phyloP scores from a whole-genome alignment of 371 early-diverging fungal genomes.

The Encephalitozoon intestinalis region DNA sequence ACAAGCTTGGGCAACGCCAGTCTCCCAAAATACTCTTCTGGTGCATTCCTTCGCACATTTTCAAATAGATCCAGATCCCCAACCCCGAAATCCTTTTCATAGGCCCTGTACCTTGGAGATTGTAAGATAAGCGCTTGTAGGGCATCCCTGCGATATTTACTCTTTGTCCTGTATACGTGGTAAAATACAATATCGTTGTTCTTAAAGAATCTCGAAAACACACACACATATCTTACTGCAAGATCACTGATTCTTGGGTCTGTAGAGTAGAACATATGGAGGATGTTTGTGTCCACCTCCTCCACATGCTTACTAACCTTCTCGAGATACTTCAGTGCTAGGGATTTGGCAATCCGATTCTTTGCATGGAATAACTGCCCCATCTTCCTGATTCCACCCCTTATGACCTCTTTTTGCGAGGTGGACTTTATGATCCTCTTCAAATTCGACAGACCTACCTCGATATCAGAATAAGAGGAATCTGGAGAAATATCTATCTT shows the following conservation, averaged over 20 bases:
- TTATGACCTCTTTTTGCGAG: background rate
- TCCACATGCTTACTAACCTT: slow-evolving; percentile 8
- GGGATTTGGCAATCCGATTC: background rate
- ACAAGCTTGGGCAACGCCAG: background rate
- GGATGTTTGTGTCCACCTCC: slow-evolving; percentile 9
- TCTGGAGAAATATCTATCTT: slow-evolving; percentile 1
- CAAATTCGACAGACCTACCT: slow-evolving; percentile 1
- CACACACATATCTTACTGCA: background rate
- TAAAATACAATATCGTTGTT: slow-evolving; percentile 10
- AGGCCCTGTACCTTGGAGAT: background rate
- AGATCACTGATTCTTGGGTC: slow-evolving; percentile 8
- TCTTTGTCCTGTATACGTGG: background rate
- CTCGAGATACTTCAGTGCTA: slow-evolving; percentile 4
- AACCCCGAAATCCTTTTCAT: background rate
- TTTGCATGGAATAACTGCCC: slow-evolving; percentile 3
- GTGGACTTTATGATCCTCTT: background rate
- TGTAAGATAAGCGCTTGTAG: background rate
- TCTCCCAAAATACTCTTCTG: background rate
- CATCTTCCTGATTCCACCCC: slow-evolving; percentile 15
- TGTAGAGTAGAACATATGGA: slow-evolving; percentile 25
- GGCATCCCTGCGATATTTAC: slow-evolving; percentile 13
- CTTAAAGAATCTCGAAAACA: slow-evolving; percentile 27
- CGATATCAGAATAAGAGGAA: slow-evolving; percentile 1
- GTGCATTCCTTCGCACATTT: background rate
- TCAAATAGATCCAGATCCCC: background rate